These are phyloP conservation scores for Solanum hybrid DNA, from an alignment of 305 asterid species.

Conservation along the genomic window DNA sequence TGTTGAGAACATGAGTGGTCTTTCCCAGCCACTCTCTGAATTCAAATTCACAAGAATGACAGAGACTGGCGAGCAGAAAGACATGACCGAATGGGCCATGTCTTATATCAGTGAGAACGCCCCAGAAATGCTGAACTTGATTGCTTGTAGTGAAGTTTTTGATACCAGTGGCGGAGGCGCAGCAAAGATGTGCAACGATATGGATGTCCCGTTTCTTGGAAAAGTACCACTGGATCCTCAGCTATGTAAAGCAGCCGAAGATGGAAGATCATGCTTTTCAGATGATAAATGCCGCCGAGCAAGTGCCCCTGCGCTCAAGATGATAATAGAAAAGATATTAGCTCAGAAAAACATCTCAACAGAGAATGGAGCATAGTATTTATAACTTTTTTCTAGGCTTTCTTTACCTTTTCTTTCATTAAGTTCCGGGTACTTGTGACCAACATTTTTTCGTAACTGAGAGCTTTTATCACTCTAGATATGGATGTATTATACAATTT, in stretches of 20 bases:
- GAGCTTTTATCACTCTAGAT: not conserved
- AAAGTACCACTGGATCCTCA: slow-evolving; percentile 81
- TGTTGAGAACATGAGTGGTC: slow-evolving; percentile 89
- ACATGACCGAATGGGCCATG: slow-evolving; percentile 39
- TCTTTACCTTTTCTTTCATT: not conserved
- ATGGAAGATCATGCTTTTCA: slow-evolving; percentile 76
- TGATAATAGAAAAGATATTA: slow-evolving; percentile 45
- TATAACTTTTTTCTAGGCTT: not conserved
- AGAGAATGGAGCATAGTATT: slow-evolving; percentile 20
- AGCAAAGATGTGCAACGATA: slow-evolving; percentile 67
- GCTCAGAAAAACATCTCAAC: slow-evolving; percentile 22
- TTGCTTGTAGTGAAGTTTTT: slow-evolving; percentile 70
- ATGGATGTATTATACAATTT: not conserved
- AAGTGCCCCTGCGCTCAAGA: slow-evolving; percentile 55
- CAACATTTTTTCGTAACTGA: not conserved
- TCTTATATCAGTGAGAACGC: slow-evolving; percentile 43
- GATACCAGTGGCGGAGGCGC: slow-evolving; percentile 85
- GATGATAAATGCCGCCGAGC: slow-evolving; percentile 33
- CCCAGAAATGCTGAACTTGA: slow-evolving; percentile 47
- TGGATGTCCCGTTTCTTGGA: slow-evolving; percentile 78
- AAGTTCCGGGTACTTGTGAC: not conserved
- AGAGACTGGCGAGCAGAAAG: slow-evolving; percentile 43
- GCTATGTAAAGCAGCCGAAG: slow-evolving; percentile 86
- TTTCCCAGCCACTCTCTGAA: slow-evolving; percentile 52
- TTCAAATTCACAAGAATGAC: slow-evolving; percentile 38